Evolutionary conservation across 192 early-diverging fungal genomes (phyloP).

Genomic region (Coemansia sp.): DNA sequence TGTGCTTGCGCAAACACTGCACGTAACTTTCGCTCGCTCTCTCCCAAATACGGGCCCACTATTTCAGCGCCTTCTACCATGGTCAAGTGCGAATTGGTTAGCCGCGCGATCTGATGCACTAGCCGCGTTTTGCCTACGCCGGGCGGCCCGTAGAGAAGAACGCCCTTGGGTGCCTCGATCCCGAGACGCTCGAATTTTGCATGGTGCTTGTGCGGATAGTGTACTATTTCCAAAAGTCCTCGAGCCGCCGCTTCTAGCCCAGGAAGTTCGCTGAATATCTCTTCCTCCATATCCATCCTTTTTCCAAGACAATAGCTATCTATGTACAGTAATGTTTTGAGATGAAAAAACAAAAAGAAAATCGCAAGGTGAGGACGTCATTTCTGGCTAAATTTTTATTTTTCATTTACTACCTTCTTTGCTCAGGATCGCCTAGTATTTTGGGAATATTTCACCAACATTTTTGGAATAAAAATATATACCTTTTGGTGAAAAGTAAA

Average conservation of each 20-base stretch:
- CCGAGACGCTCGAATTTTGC: constrained; percentile 63
- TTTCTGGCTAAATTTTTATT: no score
- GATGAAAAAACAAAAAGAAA: no score
- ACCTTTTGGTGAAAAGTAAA: no score
- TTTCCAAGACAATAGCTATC: background rate
- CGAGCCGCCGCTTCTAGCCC: no score
- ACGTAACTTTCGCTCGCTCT: constrained; percentile 82
- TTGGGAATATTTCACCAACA: no score
- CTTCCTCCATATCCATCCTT: background rate
- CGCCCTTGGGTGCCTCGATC: constrained; percentile 84
- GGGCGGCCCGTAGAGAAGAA: constrained; percentile 90
- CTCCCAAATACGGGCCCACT: constrained; percentile 80
- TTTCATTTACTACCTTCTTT: no score
- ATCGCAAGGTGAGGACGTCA: no score
- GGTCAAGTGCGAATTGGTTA: constrained; percentile 68
- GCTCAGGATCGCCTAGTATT: no score
- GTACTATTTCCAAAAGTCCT: no score
- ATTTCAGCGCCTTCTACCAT: constrained; percentile 83
- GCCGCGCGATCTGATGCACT: constrained; percentile 68
- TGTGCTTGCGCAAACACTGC: constrained; percentile 72
- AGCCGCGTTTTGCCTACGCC: constrained; percentile 95
- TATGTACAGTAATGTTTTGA: background rate
- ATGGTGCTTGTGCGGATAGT: constrained; percentile 5
- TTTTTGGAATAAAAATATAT: no score
- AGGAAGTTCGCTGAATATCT: background rate